Base-by-base conservation (phyloP, 306 rosid species). In the Vicia faba region DNA sequence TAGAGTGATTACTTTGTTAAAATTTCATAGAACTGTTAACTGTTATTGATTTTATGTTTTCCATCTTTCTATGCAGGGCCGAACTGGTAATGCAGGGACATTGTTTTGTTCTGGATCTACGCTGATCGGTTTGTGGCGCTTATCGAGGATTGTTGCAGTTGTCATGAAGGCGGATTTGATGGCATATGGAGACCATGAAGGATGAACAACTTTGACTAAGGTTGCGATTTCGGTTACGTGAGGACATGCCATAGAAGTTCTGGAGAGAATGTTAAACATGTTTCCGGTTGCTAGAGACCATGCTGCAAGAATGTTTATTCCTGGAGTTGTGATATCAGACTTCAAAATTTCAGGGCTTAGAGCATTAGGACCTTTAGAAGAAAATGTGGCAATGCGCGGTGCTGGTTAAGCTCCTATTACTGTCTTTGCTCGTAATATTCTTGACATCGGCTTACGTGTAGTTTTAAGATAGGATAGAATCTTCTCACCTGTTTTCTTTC, bases 141-240 rank as follows among this genome's bases (percentile, higher is more conserved):
- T n/a, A n/a, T n/a, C n/a, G n/a, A n/a, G n/a, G n/a, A n/a, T n/a
- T n/a, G n/a, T n/a, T n/a, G n/a, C n/a, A 3, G 89, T 87, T 23
- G 96, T 89, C 96, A 89, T 85, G 82, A 89, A 87, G 61, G 96
- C 95, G n/a, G 96, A 89, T 70, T 84, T 83, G 74, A 89, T 85
- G 29, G 96, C 91, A 53, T 93, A 77, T 12, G 93, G 91, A 55
- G 96, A 87, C 96, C 96, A 89, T 8, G 87, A 81, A 66, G 93
- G 93, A 81, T 87, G 78, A 35, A 87, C 84, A 18, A 93, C 91
- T 87, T 87, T 89, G 77, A 89, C 80, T 78, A 89, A 73, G 48
- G 87, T 67, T 23, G 96, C 95, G n/a, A 89, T 89, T 72, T 95
- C 96, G 9, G 96, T 83, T 45, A 85, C 81, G 76, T 89, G 96